These are phyloP conservation scores for Pythium sukuiense DNA, from an alignment of 352 stramenopile species.

Conservation along the genomic window DNA sequence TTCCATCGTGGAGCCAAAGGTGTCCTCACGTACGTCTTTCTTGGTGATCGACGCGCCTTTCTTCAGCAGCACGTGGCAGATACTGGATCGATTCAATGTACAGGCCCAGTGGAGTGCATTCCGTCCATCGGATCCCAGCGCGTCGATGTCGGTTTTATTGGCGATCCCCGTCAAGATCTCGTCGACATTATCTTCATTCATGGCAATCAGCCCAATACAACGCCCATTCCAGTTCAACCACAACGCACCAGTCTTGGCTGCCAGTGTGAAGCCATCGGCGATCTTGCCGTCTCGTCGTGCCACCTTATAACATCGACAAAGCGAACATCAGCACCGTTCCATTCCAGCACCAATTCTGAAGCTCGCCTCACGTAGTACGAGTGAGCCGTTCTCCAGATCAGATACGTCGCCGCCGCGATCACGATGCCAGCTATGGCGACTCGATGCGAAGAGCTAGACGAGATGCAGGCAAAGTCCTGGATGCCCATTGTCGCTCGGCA, in stretches of 20 bases:
- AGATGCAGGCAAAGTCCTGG: constrained; percentile 60
- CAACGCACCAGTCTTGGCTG: constrained; percentile 52
- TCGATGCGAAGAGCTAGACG: constrained; percentile 35
- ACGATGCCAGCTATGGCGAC: constrained; percentile 46
- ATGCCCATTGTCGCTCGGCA: constrained; percentile 48
- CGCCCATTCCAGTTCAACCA: neutral
- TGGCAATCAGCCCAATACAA: neutral
- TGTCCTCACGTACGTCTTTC: constrained; percentile 54
- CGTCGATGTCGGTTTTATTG: constrained; percentile 74
- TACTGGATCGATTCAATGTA: constrained; percentile 70
- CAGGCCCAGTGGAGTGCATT: constrained; percentile 83
- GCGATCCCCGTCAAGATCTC: constrained; percentile 67
- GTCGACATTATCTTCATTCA: constrained; percentile 64
- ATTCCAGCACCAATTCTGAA: no score
- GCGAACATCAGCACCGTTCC: neutral
- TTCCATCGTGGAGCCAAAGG: neutral
- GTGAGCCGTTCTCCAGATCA: constrained; percentile 62
- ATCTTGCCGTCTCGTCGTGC: constrained; percentile 44
- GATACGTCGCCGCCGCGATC: constrained; percentile 45
- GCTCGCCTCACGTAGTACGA: constrained; percentile 45
- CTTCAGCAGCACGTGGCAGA: constrained; percentile 81
- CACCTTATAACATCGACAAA: constrained; percentile 6
- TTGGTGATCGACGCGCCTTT: constrained; percentile 75
- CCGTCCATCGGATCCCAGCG: constrained; percentile 69
- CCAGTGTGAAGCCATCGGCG: constrained; percentile 69